Evolutionary conservation across 164 flowering plant genomes (phyloP), one percentile per base, ranked within the genome.

Genomic region (Hamamelis virginiana): DNA sequence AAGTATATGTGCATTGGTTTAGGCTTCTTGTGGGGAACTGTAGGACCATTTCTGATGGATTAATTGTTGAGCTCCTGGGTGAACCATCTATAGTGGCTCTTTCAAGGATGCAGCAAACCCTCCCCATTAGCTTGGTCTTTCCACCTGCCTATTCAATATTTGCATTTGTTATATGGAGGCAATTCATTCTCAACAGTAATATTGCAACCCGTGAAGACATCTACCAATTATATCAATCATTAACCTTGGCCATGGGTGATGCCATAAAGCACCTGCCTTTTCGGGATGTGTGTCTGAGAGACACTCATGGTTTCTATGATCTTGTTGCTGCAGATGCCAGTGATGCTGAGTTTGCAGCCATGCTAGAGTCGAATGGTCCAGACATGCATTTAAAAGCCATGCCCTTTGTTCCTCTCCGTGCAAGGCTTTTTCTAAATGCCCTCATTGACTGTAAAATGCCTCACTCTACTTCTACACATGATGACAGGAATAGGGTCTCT

Each of bases 121-220:
- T 96, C 67, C 93, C 99, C 26, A 76, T 91, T 64, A 80, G 75
- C 44, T 83, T 90, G 79, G 92, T 90, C 59, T 79, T 93, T 59
- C 96, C 97, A 25, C 97, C 99, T 53, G 97, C 99, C 16, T 96
- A 88, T 81, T 83, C 97, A 33, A 83, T 91, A 61, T 91, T 93
- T 81, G 88, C 91, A 1, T 85, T 93, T 80, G 81, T 91, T 61
- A 68, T 86, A 57, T 96, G 99, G 99, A 86, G 82, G 81, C 86
- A 85, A 6, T 82, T 86, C 67, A 84, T 96, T 69, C 61, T 84
- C 45, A 86, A 70, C 62, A 60, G 77, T 56, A 78, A 70, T 62
- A 63, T 73, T 56, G 72, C 80, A 28, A 59, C 58, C 58, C 89
- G 94, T 47, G 98, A 96, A 66, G 95, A 96, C 48, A 65, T 76